Evolutionary conservation across 768 basidiomycete species (phyloP), one percentile per base, ranked within the genome.

Genomic region (Erythrobasidium yunnanense): DNA sequence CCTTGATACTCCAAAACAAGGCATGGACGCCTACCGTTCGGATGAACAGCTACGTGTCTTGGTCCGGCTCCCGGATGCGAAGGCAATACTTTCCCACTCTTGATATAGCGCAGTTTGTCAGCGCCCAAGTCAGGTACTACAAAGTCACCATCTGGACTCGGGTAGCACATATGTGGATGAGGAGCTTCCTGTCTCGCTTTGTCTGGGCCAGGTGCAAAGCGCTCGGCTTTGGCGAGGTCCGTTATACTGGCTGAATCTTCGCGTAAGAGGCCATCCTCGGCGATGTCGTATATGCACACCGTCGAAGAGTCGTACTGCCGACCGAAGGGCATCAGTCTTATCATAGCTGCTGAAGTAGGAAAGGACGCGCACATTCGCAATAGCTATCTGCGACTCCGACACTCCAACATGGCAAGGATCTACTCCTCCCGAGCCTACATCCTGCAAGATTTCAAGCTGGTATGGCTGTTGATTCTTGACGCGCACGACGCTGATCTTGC

Each of bases 81-180:
- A 79, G 27, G 77, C 70, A 45, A 88, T 74, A 33, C 78, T 77
- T 68, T 33, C 50, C 68, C 74, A 72, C 82, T 80, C 69, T 76
- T 77, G 66, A 85, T 77, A 62, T 81, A 78, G 76, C 81, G 83
- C 17, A 88, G 80, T 56, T 79, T 79, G 73, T 90, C 89, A 1
- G 82, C 79, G 2, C 88, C 88, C 4, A 91, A 78, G 74, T 90
- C 87, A 0, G 87, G 83, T 1, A 88, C 79, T 47, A 88, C 79
- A 13, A 90, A 76, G 27, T 78, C 72, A 52, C 79, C 77, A 18
- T 77, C 75, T 30, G 79, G 75, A 42, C 82, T 80, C 15, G 83
- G 71, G 65, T 80, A 71, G 33, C 84, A 82, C 71, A 90, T 86
- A 76, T 90, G 89, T 0, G 87, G 86, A 73, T 91, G 90, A 2